Base-by-base conservation (phyloP, 306 rosid species). In the Sesbania bispinosa region DNA sequence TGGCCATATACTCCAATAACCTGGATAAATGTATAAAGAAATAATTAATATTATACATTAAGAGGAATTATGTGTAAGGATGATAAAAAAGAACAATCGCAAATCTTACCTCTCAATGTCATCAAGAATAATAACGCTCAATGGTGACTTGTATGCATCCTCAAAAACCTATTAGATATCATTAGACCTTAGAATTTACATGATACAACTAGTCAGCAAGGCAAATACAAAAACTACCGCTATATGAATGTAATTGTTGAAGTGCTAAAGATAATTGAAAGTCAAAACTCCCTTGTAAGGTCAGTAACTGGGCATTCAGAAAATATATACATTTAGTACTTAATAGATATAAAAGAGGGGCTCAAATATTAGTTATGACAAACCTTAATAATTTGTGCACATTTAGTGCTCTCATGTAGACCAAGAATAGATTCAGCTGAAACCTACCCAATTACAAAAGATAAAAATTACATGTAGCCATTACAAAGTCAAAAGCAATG, bases 101-200 rank as follows among this genome's bases (percentile, higher is more conserved):
- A 61, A 59, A 62, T 23, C 33, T 65, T 69, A 95, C 99, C 96
- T 88, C 77, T 95, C 99, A 83, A 95, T 88, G 71, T 91, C 90
- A 84, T 95, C 99, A n/a, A 95, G 97, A 80, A 95, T 71, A 64
- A 95, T 84, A 50, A 95, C 89, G 84, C 99, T 95, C 89, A 89
- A 66, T 10, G 99, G 99, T 53, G 97, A 95, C 85, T 89, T 91
- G 89, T 95, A 89, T 30, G 97, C 99, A 82, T 95, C 99, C 86
- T 95, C 99, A 82, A 95, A 95, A 73, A 91, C 89, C 99, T 95
- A 67, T 72, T 14, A 65, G 26, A 83, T 63, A 71, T 14, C 29
- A 69, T n/a, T 20, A 74, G 46, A 46, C 50, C 63, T 60, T 59
- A 59, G 69, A 46, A 80, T 53, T 79, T 73, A 27, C 39, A 36